A percentile compares a stretch with the other conserved stretches of the same genome.
These are phyloP conservation scores for Coleophoma eucalyptorum DNA, from an alignment of 2,329 filamentous ascomycete genomes.

Conservation along the genomic window DNA sequence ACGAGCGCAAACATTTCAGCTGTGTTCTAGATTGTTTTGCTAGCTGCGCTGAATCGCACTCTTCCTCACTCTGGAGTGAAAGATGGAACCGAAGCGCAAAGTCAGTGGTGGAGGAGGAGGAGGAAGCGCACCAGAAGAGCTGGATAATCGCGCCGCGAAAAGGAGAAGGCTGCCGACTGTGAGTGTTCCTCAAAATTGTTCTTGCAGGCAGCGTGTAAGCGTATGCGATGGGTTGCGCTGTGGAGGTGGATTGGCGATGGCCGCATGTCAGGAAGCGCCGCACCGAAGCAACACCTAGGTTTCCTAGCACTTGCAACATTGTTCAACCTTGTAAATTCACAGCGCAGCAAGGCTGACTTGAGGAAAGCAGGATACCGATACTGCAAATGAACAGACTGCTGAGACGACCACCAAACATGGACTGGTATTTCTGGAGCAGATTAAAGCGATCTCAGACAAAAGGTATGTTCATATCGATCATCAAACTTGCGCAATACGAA, in stretches of 20 bases:
- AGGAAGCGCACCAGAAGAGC: constrained; percentile 40
- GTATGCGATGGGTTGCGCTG: constrained; percentile 8
- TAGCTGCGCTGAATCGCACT: constrained; percentile 1
- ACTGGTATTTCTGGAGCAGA: constrained; percentile 68
- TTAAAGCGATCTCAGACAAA: constrained; percentile 77
- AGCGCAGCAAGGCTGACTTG: constrained; percentile 26
- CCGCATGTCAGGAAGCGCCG: constrained; percentile 15
- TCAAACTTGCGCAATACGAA: constrained; percentile 5
- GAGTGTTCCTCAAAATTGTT: constrained; percentile 32
- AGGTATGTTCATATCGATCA: constrained; percentile 50
- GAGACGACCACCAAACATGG: constrained; percentile 71
- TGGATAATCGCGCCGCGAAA: constrained; percentile 51
- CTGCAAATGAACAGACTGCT: constrained; percentile 46
- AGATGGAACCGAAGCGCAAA: constrained; percentile 50
- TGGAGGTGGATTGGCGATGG: constrained; percentile 14
- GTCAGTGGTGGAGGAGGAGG: constrained; percentile 30
- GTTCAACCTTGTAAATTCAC: constrained; percentile 7
- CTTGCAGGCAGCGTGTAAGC: constrained; percentile 3
- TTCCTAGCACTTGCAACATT: constrained; percentile 6
- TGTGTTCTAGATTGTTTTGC: neutral
- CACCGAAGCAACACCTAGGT: constrained; percentile 11
- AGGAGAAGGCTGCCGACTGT: constrained; percentile 51
- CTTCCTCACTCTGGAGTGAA: neutral
- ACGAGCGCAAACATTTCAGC: constrained; percentile 1
- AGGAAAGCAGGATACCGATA: constrained; percentile 17